phyloP scores from a whole-genome alignment of 2,329 filamentous ascomycete species.

The Trichoderma asperellum region DNA sequence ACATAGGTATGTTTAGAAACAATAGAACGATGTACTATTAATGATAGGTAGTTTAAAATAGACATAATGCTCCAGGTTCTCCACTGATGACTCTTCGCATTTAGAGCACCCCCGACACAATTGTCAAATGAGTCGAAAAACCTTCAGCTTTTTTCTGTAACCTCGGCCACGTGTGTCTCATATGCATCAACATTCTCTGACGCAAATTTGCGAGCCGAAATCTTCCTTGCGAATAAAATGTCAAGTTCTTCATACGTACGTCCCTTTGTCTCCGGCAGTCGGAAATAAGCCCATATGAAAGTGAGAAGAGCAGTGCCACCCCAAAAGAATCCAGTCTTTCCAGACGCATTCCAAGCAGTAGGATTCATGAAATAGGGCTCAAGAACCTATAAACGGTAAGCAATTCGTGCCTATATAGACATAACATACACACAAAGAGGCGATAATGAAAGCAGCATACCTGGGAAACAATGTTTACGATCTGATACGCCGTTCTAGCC shows the following conservation, averaged over 20 bases:
- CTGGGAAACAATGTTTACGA: slow-evolving; percentile 55
- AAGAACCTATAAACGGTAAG: slow-evolving; percentile 39
- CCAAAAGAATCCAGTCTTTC: slow-evolving; percentile 53
- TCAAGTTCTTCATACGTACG: slow-evolving; percentile 50
- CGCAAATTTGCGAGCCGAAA: slow-evolving; percentile 42
- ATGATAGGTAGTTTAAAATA: neutral
- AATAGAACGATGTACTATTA: neutral
- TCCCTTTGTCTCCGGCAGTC: slow-evolving; percentile 58
- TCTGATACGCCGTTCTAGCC: slow-evolving; percentile 48
- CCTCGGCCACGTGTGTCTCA: neutral
- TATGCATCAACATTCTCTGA: slow-evolving; percentile 28
- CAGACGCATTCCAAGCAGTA: slow-evolving; percentile 53
- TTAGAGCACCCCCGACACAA: neutral
- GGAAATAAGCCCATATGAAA: slow-evolving; percentile 54
- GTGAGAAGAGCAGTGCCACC: slow-evolving; percentile 53
- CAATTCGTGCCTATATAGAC: neutral
- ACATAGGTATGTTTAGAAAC: neutral
- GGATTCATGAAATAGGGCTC: slow-evolving; percentile 54
- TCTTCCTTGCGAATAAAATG: slow-evolving; percentile 39
- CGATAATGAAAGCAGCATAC: neutral
- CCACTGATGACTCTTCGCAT: neutral
- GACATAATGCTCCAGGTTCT: neutral
- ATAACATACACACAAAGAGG: neutral
- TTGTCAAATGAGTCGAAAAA: neutral
- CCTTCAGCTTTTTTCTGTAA: slow-evolving; percentile 8